Evolutionary conservation across 345 rosid genomes (phyloP), one percentile per base, ranked within the genome.

Genomic region (Citrus cavaleriei): DNA sequence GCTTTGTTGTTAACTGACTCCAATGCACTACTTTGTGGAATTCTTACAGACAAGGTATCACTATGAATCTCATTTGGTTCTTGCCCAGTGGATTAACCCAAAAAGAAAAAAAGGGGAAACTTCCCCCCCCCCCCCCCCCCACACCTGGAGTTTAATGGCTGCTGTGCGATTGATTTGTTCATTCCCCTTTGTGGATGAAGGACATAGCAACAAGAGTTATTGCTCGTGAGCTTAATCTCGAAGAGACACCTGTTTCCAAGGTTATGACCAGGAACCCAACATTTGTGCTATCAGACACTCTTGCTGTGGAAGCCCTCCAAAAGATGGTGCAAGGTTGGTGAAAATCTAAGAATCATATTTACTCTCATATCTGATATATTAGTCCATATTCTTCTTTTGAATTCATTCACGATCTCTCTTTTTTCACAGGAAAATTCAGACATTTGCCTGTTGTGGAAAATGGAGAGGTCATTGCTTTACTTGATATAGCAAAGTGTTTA

Each of bases 401-500:
- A 74, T 76, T 55, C 75, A 72, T 34, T 80, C 37, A 58, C 72
- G 69, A 63, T 73, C 64, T 67, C 57, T 67, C 2, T 78, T 24
- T 61, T 24, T 78, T 59, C 88, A 93, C 91, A 97, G 99, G 98
- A 79, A 97, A 94, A 75, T 97, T 97, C 64, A 92, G 99, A 85
- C 99, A 97, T 89, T 85, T 97, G 83, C 99, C 99, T 38, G 99
- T 97, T 80, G 99, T 97, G 65, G 98, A 97, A 84, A 97, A 92
- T 78, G 99, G 99, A 27, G 99, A 93, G 87, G 99, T 97, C 58
- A 91, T 97, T 88, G 99, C 99, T 73, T 85, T 97, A 75, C 91
- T 97, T 42, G 98, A 97, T 74, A 97, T 94, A 84, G 96, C 99
- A 8, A 97, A 97, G 87, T 97, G 99, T 87, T 81, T 97, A 69